Evolutionary conservation across 2,329 filamentous ascomycete genomes (phyloP).

Genomic region (Macrophomina phaseolina): DNA sequence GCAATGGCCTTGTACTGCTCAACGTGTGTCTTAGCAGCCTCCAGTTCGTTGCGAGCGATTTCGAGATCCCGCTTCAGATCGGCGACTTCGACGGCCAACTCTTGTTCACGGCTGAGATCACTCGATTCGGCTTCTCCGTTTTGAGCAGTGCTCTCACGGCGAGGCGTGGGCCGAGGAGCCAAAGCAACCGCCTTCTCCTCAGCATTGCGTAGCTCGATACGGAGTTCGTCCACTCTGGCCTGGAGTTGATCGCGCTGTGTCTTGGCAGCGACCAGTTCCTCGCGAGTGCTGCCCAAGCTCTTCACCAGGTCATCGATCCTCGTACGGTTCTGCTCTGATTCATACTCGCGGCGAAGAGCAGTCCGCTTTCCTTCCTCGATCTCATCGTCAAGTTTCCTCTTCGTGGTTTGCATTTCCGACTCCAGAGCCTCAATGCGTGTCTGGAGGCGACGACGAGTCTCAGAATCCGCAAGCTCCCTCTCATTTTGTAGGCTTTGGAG

Average conservation of each 20-base stretch:
- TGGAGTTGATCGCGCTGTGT: conserved; percentile 90
- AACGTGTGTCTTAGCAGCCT: conserved; percentile 78
- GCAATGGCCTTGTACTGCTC: conserved; percentile 90
- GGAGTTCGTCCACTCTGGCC: conserved; percentile 84
- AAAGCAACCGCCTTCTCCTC: conserved; percentile 85
- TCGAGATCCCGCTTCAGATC: conserved; percentile 89
- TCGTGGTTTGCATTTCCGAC: conserved; percentile 75
- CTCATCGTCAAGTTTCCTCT: conserved; percentile 83
- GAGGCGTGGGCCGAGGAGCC: conserved; percentile 76
- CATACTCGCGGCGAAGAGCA: conserved; percentile 84
- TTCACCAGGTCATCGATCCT: conserved; percentile 89
- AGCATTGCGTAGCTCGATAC: conserved; percentile 83
- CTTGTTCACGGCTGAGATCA: conserved; percentile 72
- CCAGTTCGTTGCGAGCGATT: conserved; percentile 77
- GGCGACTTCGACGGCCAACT: conserved; percentile 80
- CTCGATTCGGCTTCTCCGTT: conserved; percentile 54
- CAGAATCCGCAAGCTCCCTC: conserved; percentile 81
- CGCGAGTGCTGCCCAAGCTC: conserved; percentile 78
- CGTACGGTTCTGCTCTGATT: conserved; percentile 85
- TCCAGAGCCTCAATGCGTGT: conserved; percentile 79
- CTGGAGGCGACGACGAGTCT: conserved; percentile 80
- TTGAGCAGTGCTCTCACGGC: conserved; percentile 50
- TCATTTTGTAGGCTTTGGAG: conserved; percentile 92
- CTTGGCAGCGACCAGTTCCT: conserved; percentile 85
- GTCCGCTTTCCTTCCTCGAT: conserved; percentile 83